A percentile compares a stretch with the other conserved stretches of the same genome.
Evolutionary conservation across 176 grass and related monocot genomes (phyloP).

Genomic region (Chrysopogon serrulatus): DNA sequence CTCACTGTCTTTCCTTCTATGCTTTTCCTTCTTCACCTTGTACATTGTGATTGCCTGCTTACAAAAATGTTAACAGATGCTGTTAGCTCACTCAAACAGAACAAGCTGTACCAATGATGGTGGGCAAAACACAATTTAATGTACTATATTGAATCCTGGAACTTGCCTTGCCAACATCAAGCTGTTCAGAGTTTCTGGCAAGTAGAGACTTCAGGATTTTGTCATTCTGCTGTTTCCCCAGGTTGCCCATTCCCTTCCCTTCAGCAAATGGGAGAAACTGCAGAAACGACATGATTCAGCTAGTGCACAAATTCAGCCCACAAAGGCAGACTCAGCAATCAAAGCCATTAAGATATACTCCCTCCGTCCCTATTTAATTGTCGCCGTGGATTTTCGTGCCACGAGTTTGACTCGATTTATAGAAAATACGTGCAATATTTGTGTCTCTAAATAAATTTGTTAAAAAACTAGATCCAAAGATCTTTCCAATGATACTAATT

Average conservation of each 20-base stretch:
- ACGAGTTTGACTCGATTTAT: too few relatives aligned
- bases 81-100: constrained; percentile 5
- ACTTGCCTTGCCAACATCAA: constrained; percentile 53
- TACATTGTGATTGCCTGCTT: constrained; percentile 79
- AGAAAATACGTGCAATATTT: too few relatives aligned
- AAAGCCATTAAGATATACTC: too few relatives aligned
- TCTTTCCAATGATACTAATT: too few relatives aligned
- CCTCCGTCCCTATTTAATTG: too few relatives aligned
- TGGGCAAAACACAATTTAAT: not conserved
- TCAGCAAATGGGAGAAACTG: constrained; percentile 63
- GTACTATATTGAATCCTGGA: not conserved
- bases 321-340: constrained; percentile 1
- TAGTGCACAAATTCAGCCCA: not conserved
- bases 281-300: not conserved
- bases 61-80: not conserved
- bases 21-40: constrained; percentile 82
- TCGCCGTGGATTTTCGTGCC: too few relatives aligned
- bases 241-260: constrained; percentile 54
- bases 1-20: constrained; percentile 47
- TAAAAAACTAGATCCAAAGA: too few relatives aligned
- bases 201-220: constrained; percentile 61
- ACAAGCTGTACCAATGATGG: not conserved
- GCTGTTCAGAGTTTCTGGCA: constrained; percentile 46
- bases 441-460: too few relatives aligned
- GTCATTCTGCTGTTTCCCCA: constrained; percentile 52